Percentiles rank a stretch among this genome's conserved stretches.
Evolutionary conservation across 2,329 filamentous ascomycete genomes (phyloP).

Genomic region (Pseudohalonectria lignicola): DNA sequence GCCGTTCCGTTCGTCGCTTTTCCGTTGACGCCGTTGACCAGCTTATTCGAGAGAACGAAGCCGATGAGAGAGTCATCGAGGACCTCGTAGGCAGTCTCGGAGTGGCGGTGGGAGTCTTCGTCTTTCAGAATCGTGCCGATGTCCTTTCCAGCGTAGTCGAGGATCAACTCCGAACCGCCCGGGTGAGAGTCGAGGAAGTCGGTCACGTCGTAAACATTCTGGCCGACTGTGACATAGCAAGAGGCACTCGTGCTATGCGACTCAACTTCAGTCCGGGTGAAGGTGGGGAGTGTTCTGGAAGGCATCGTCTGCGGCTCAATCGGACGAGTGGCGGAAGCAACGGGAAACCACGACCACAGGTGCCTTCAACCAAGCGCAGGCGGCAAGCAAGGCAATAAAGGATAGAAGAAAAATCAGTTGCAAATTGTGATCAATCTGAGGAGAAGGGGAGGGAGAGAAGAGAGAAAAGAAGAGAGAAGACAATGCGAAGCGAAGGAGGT

Average conservation of each 20-base stretch:
- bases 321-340: too few relatives aligned
- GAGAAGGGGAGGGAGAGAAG: background rate
- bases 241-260: slow-evolving; percentile 69
- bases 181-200: slow-evolving; percentile 85
- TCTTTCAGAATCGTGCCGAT: slow-evolving; percentile 75
- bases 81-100: slow-evolving; percentile 90
- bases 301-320: slow-evolving; percentile 46
- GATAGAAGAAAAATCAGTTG: too few relatives aligned
- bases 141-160: slow-evolving; percentile 86
- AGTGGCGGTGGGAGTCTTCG: slow-evolving; percentile 71
- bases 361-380: too few relatives aligned
- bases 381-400: too few relatives aligned
- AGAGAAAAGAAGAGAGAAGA: background rate
- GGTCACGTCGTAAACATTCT: slow-evolving; percentile 91
- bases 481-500: background rate
- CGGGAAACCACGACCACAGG: too few relatives aligned
- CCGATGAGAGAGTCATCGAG: slow-evolving; percentile 79
- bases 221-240: slow-evolving; percentile 85
- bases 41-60: slow-evolving; percentile 56
- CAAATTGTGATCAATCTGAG: background rate
- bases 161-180: slow-evolving; percentile 75
- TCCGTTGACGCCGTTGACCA: slow-evolving; percentile 27
- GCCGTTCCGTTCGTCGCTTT: slow-evolving; percentile 20
- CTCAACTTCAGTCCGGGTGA: slow-evolving; percentile 71
- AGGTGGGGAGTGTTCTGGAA: slow-evolving; percentile 68